A percentile compares a stretch with the other conserved stretches of the same genome.
These are phyloP conservation scores for Pseudozyma sp. DNA, from an alignment of 1,284 basidiomycete species.

Conservation along the genomic window DNA sequence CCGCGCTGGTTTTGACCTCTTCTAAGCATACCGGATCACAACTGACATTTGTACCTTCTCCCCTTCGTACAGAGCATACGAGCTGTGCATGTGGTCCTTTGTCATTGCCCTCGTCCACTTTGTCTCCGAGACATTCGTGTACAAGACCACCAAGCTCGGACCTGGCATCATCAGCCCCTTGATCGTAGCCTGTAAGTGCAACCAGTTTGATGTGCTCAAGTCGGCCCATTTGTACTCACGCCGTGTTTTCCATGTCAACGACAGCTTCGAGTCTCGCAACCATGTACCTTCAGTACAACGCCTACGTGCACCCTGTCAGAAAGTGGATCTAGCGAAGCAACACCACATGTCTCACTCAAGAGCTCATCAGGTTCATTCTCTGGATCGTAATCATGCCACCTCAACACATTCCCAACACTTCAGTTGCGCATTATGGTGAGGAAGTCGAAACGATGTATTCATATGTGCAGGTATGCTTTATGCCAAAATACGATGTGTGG, in stretches of 20 bases:
- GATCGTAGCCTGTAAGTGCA: conserved; percentile 83
- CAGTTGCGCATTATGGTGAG: too few species aligned
- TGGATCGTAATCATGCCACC: not conserved
- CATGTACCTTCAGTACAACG: conserved; percentile 32
- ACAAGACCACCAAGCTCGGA: conserved; percentile 78
- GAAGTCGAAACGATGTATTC: not conserved
- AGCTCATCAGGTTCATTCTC: too few species aligned
- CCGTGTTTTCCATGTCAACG: not conserved
- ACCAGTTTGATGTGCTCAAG: not conserved
- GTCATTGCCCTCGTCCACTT: conserved; percentile 91
- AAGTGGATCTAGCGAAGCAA: conserved; percentile 7
- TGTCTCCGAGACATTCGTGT: conserved; percentile 84
- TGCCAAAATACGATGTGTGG: not conserved
- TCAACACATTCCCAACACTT: not conserved
- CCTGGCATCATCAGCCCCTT: conserved; percentile 80
- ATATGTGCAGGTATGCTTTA: not conserved
- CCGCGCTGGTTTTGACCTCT: not conserved
- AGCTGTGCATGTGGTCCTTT: conserved; percentile 87
- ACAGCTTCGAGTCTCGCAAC: conserved; percentile 41
- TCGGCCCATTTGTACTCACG: not conserved
- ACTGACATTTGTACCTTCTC: too few species aligned
- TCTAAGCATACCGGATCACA: too few species aligned
- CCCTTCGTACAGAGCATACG: conserved; percentile 72
- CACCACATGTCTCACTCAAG: not conserved
- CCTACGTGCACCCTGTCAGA: conserved; percentile 8